phyloP scores from a whole-genome alignment of 2,329 filamentous ascomycete species.

The Colletotrichum godetiae region DNA sequence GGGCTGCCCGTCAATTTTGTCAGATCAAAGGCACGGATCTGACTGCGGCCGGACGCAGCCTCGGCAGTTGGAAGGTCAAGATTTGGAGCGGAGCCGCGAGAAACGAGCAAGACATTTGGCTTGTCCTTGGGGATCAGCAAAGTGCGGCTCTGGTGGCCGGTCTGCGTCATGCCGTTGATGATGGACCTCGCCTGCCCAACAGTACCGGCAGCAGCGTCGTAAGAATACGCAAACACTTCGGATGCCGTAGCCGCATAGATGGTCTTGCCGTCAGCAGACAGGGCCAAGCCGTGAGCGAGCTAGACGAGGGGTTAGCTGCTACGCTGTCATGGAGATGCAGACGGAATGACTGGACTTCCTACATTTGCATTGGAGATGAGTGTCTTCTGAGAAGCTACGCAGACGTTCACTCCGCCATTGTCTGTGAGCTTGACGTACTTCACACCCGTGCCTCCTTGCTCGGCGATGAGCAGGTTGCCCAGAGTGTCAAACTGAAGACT shows the following conservation, averaged over 20 bases:
- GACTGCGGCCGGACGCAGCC: constrained; percentile 67
- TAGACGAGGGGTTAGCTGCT: constrained; percentile 38
- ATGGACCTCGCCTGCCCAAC: constrained; percentile 66
- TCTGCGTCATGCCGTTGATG: constrained; percentile 53
- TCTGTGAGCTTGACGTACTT: constrained; percentile 47
- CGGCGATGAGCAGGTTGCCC: constrained; percentile 51
- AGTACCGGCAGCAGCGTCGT: constrained; percentile 65
- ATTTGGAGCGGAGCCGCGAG: constrained; percentile 72
- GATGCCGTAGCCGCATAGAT: constrained; percentile 68
- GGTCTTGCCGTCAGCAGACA: constrained; percentile 63
- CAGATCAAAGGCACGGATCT: constrained; percentile 70
- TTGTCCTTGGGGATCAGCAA: constrained; percentile 68
- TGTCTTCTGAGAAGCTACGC: constrained; percentile 42
- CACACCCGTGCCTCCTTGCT: constrained; percentile 45
- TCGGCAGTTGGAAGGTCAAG: constrained; percentile 66
- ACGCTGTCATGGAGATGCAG: neutral
- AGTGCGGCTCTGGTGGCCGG: constrained; percentile 72
- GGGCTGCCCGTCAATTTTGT: constrained; percentile 43
- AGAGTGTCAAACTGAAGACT: constrained; percentile 47
- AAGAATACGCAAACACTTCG: constrained; percentile 72
- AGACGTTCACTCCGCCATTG: constrained; percentile 42
- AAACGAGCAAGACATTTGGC: constrained; percentile 71
- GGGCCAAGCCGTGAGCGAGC: constrained; percentile 67
- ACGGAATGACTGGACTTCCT: constrained; percentile 10
- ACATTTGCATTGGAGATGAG: constrained; percentile 43